phyloP scores from a whole-genome alignment of 164 flowering plant species.

The Aristolochia contorta region DNA sequence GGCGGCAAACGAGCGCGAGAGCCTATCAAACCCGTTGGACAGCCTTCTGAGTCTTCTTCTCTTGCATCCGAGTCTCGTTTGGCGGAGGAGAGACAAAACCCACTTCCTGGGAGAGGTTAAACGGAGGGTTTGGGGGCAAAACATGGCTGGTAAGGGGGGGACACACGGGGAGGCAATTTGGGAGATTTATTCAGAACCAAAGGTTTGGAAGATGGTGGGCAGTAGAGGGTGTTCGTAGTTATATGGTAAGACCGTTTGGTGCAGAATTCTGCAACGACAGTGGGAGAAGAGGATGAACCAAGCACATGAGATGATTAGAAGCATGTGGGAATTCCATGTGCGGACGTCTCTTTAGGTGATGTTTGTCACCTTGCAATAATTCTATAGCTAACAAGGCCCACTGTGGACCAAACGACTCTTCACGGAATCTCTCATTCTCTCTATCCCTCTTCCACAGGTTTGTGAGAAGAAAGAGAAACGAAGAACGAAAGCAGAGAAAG shows the following conservation, averaged over 20 bases:
- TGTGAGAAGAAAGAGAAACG: not conserved
- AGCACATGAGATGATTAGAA: constrained; percentile 8
- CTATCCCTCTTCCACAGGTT: not conserved
- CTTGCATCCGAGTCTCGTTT: not conserved
- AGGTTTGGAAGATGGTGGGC: not conserved
- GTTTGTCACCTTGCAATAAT: constrained; percentile 29
- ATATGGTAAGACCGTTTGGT: constrained; percentile 5
- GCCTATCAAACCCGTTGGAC: constrained; percentile 21
- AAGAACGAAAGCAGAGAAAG: not conserved
- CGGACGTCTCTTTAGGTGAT: constrained; percentile 1
- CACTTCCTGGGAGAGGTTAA: too few species aligned
- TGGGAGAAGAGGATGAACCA: not conserved
- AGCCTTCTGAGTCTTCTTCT: constrained; percentile 16
- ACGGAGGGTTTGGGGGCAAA: too few species aligned
- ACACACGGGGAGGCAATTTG: constrained; percentile 17
- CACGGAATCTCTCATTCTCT: not conserved
- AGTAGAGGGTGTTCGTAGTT: not conserved
- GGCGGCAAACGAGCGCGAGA: constrained; percentile 27
- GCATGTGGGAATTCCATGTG: constrained; percentile 22
- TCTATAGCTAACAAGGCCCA: constrained; percentile 5
- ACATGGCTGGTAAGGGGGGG: constrained; percentile 1
- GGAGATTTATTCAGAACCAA: not conserved
- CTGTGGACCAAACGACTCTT: not conserved
- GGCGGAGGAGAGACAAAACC: too few species aligned
- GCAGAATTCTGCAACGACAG: not conserved